A percentile compares a stretch with the other conserved stretches of the same genome.
These are phyloP conservation scores for Fusarium zealandicum DNA, from an alignment of 2,329 filamentous ascomycete species.

Conservation along the genomic window DNA sequence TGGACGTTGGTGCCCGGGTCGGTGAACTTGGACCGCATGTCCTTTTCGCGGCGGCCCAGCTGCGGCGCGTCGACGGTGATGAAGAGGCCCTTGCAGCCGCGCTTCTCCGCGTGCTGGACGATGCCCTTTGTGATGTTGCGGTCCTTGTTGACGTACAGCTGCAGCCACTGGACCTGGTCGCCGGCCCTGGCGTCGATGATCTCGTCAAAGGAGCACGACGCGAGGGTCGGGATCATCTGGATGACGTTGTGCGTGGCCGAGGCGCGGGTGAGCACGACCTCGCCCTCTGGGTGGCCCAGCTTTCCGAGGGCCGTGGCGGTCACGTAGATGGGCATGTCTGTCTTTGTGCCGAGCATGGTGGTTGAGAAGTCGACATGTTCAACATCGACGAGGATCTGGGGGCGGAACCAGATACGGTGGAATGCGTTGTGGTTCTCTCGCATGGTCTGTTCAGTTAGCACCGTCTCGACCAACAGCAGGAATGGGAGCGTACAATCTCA, in stretches of 20 bases:
- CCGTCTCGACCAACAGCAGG: not conserved
- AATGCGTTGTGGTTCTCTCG: conserved; percentile 95
- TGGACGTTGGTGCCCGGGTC: conserved; percentile 87
- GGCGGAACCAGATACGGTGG: conserved; percentile 97
- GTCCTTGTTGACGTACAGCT: conserved; percentile 97
- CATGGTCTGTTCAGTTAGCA: conserved; percentile 69
- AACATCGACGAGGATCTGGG: conserved; percentile 87
- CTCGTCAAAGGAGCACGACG: conserved; percentile 97
- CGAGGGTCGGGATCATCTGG: conserved; percentile 98
- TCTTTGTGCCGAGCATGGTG: conserved; percentile 90
- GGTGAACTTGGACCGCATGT: conserved; percentile 93
- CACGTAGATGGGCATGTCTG: conserved; percentile 90
- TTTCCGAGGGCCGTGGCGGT: conserved; percentile 96
- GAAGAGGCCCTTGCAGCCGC: conserved; percentile 94
- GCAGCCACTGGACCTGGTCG: conserved; percentile 92
- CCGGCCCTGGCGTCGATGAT: conserved; percentile 83
- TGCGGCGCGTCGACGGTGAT: conserved; percentile 98
- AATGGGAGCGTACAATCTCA: conserved; percentile 49
- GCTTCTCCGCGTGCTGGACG: conserved; percentile 86
- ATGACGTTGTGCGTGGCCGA: conserved; percentile 87
- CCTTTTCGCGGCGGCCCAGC: conserved; percentile 92
- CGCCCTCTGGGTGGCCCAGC: conserved; percentile 90
- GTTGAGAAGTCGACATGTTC: conserved; percentile 86
- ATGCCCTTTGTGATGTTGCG: conserved; percentile 88
- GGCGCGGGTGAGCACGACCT: conserved; percentile 87